Base-by-base conservation (phyloP, 2,329 filamentous ascomycete species). In the Exophiala bonariae region DNA sequence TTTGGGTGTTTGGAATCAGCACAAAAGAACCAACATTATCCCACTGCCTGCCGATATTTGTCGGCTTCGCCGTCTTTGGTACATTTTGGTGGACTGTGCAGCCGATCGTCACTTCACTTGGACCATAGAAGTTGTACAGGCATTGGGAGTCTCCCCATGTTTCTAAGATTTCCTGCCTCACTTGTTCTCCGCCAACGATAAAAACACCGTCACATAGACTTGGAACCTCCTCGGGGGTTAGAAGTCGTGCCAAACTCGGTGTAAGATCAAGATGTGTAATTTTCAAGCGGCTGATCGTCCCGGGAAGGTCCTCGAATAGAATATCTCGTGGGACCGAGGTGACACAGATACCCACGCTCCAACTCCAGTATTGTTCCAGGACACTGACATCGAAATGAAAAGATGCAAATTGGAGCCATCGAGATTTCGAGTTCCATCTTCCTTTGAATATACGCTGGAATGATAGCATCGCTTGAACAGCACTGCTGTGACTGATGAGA, bases 371-470 rank as follows among this genome's bases (percentile, higher is more conserved):
- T 61, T 96, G 91, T 62, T 96, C 91, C 0, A 96, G 76, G 0
- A 96, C 87, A 1, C 88, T 93, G 3, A 96, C 91, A 59, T 96
- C 92, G 52, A 96, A 96, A 65, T 96, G 92, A 47, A 96, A 89
- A 0, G 89, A 91, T 1, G 92, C 92, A 62, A 96, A 96, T 62
- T 96, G 92, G 1, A 96, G 74, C 85, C 89, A 96, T 48, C 86
- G 81, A 0, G 90, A 95, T 0, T 78, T 63, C 0, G 74, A 60
- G 32, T 86, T 77, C 87, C 89, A 95, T 59, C 89, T 86, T 0
- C 78, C 82, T 4, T 69, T 67, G 61, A 96, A 96, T 0, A 96
- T 75, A 22, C 82, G 73, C 59, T 89, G 84, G 64, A 96, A 96
- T 0, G 90, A 83, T 44, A 92, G 79, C 81, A 96, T 89, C 19